These are phyloP conservation scores for Hericium alpestre DNA, from an alignment of 768 basidiomycete genomes.

Conservation along the genomic window DNA sequence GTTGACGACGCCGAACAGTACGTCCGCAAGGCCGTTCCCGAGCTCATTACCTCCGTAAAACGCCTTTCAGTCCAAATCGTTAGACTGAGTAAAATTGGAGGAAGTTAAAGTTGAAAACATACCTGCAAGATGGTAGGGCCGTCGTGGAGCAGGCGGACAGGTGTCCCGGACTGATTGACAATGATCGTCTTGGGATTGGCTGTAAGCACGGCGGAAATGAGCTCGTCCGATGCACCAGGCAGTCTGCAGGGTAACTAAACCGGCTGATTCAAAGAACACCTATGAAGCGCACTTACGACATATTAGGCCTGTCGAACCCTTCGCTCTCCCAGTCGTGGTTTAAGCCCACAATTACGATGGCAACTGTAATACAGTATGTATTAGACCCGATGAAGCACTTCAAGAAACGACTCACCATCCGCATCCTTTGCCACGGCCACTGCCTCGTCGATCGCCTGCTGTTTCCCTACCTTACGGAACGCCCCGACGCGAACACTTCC, in stretches of 20 bases:
- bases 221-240: constrained; percentile 39
- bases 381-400: background rate
- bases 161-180: constrained; percentile 46
- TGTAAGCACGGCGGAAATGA: constrained; percentile 35
- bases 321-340: constrained; percentile 55
- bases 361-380: constrained; percentile 19
- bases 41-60: constrained; percentile 47
- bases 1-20: constrained; percentile 50
- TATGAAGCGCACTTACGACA: constrained; percentile 24
- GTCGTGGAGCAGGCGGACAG: constrained; percentile 39
- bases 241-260: constrained; percentile 22
- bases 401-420: constrained; percentile 23
- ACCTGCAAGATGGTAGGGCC: constrained; percentile 32
- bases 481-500: constrained; percentile 14
- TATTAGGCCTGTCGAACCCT: constrained; percentile 42
- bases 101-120: constrained; percentile 9
- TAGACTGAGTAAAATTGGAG: background rate
- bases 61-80: constrained; percentile 21
- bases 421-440: constrained; percentile 27
- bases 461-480: constrained; percentile 19
- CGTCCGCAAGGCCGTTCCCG: constrained; percentile 47
- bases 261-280: background rate
- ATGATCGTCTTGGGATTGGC: constrained; percentile 48
- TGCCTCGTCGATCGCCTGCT: constrained; percentile 24
- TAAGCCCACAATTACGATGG: constrained; percentile 41